phyloP scores from a whole-genome alignment of 108 stramenopile species.

The Cyclotella atomus region DNA sequence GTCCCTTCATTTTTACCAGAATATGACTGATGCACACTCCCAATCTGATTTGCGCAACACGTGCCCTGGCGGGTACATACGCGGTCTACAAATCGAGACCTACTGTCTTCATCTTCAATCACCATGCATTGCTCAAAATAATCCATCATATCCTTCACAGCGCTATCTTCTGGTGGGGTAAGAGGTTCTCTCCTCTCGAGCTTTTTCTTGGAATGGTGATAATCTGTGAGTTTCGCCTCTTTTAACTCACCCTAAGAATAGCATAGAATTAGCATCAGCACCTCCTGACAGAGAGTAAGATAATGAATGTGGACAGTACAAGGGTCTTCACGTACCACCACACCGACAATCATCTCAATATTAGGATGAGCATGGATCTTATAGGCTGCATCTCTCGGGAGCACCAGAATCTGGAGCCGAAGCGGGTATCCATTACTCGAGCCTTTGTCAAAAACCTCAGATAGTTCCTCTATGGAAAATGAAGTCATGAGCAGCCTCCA shows the following conservation, averaged over 20 bases:
- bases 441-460: conserved; percentile 13
- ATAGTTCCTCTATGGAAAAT: conserved; percentile 2
- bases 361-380: conserved; percentile 61
- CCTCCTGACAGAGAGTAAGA: no score
- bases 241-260: neutral
- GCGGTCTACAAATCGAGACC: conserved; percentile 12
- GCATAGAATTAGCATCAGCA: neutral
- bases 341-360: conserved; percentile 34
- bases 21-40: conserved; percentile 20
- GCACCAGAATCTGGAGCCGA: conserved; percentile 17
- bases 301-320: no score
- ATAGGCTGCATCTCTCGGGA: conserved; percentile 22
- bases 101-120: conserved; percentile 11
- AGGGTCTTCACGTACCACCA: conserved; percentile 5
- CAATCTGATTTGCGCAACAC: conserved; percentile 12
- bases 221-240: conserved; percentile 10
- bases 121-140: conserved; percentile 27
- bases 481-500: conserved; percentile 12
- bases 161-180: neutral
- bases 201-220: neutral
- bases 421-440: conserved; percentile 28
- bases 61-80: conserved; percentile 7
- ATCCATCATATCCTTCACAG: conserved; percentile 21
- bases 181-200: neutral
- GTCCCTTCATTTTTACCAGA: conserved; percentile 3